Base-by-base conservation (phyloP, 371 early-diverging fungal genomes). In the Rhizopus stolonifer region DNA sequence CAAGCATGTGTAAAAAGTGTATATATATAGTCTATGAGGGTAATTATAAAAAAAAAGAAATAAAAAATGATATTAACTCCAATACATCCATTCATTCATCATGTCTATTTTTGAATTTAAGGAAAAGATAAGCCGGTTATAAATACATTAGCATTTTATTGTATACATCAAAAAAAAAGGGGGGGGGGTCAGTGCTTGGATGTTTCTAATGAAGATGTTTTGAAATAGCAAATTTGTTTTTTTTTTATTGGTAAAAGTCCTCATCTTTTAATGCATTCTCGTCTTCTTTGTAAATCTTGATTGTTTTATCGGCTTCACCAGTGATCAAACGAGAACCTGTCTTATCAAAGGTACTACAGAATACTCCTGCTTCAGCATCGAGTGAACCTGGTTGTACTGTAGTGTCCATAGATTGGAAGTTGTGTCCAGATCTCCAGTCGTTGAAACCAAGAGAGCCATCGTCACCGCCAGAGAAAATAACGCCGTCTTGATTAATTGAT, bases 221-320 rank as follows among this genome's bases (percentile, higher is more conserved):
- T n/a, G n/a, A n/a, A n/a, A n/a, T n/a, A n/a, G n/a, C n/a, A n/a
- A 21, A 8, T 45, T 24, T 22, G 21, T 23, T 24, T 45, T 45
- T 24, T 23, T 25, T 34, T 55, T 55, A 55, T 46, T 60, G 54
- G 46, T 68, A 72, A 46, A 72, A 72, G 22, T 70, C 67, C 51
- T 61, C 62, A 51, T 69, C 67, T 46, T 72, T 72, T 13, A 88
- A 84, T 40, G 88, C 85, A 44, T 71, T 65, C 25, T 80, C 80
- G 58, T 86, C 84, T 56, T 95, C 94, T 58, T 89, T 90, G 86
- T 91, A 99, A 40, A 99, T 91, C 77, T 99, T 98, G 74, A 98
- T 95, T 0, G 96, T 92, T 77, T 98, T 98, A 74, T 98, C 99
- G 0, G 96, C 97, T 74, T 98, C 99, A 57, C 97, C 94, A 0